A percentile compares a stretch with the other conserved stretches of the same genome.
phyloP scores from a whole-genome alignment of 2,329 filamentous ascomycete genomes.

The Colletotrichum trifolii region DNA sequence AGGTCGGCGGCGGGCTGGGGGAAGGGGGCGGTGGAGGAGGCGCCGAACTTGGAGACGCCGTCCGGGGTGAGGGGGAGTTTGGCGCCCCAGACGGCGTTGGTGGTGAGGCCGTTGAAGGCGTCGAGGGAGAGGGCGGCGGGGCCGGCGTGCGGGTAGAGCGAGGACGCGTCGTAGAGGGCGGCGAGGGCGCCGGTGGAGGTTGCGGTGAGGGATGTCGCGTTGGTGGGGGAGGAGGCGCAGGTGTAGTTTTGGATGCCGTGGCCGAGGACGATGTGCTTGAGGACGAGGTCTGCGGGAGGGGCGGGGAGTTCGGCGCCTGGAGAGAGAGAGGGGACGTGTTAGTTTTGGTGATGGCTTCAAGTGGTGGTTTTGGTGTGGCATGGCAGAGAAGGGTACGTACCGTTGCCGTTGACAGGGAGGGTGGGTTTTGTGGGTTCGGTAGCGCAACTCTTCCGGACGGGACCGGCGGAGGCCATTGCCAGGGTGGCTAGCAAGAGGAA shows the following conservation, averaged over 20 bases:
- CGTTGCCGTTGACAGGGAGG: conserved; percentile 53
- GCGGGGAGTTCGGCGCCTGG: conserved; percentile 57
- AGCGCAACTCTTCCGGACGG: conserved; percentile 38
- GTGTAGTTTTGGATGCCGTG: conserved; percentile 78
- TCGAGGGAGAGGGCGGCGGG: conserved; percentile 48
- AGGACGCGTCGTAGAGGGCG: conserved; percentile 67
- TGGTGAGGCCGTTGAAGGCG: conserved; percentile 54
- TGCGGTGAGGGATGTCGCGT: conserved; percentile 41
- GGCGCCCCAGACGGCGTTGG: conserved; percentile 52
- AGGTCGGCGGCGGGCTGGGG: conserved; percentile 52
- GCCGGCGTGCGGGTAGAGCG: conserved; percentile 60
- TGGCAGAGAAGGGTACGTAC: conserved; percentile 43
- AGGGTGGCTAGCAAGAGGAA: conserved; percentile 48
- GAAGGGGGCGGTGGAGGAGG: conserved; percentile 59
- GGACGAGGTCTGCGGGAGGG: conserved; percentile 49
- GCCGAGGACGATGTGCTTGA: conserved; percentile 69
- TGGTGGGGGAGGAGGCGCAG: conserved; percentile 53
- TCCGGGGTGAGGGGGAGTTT: conserved; percentile 61
- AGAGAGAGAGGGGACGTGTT: conserved; percentile 23
- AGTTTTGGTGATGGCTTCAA: conserved; percentile 21
- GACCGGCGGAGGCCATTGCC: conserved; percentile 46
- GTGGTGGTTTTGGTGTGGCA: background rate
- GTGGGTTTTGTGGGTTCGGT: conserved; percentile 40
- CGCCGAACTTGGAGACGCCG: conserved; percentile 49
- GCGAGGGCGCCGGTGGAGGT: conserved; percentile 66